Evolutionary conservation across 768 basidiomycete genomes (phyloP).

Genomic region (Coprinopsis strossmayeri): DNA sequence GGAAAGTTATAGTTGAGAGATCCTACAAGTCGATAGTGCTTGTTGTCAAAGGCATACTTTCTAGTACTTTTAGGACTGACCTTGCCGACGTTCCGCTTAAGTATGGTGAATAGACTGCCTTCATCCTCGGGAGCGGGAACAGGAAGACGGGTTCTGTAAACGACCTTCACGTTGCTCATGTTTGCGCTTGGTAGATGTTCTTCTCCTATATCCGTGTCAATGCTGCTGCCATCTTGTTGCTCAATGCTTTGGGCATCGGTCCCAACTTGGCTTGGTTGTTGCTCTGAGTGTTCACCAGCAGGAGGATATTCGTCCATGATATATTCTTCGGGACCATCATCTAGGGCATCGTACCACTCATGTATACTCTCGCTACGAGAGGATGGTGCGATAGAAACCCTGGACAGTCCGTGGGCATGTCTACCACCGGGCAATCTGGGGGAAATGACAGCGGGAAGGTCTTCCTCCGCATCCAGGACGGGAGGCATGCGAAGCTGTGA

Average conservation of each 20-base stretch:
- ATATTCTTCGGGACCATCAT: conserved; percentile 69
- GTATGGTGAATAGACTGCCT: conserved; percentile 72
- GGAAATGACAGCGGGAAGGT: too few species aligned
- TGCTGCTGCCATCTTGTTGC: conserved; percentile 40
- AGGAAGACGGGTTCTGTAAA: conserved; percentile 53
- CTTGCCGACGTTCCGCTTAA: conserved; percentile 89
- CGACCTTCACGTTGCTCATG: conserved; percentile 22
- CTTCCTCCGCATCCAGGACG: conserved; percentile 13
- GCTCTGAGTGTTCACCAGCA: conserved; percentile 26
- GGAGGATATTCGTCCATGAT: conserved; percentile 42
- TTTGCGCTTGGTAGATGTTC: conserved; percentile 11
- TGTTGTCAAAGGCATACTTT: not conserved
- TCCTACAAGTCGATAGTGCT: conserved; percentile 42
- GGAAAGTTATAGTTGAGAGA: conserved; percentile 73
- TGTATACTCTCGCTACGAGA: conserved; percentile 43
- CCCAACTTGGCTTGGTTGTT: conserved; percentile 29
- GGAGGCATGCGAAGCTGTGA: conserved; percentile 4
- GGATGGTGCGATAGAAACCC: conserved; percentile 38
- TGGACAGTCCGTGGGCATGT: conserved; percentile 39
- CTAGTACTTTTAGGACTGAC: conserved; percentile 26
- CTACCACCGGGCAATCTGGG: conserved; percentile 10
- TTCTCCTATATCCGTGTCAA: conserved; percentile 48
- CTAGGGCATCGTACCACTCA: conserved; percentile 78
- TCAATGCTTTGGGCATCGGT: conserved; percentile 35
- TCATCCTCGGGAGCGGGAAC: conserved; percentile 62